Evolutionary conservation across 2,329 filamentous ascomycete genomes (phyloP).

Genomic region (Microdochium trichocladiopsis): DNA sequence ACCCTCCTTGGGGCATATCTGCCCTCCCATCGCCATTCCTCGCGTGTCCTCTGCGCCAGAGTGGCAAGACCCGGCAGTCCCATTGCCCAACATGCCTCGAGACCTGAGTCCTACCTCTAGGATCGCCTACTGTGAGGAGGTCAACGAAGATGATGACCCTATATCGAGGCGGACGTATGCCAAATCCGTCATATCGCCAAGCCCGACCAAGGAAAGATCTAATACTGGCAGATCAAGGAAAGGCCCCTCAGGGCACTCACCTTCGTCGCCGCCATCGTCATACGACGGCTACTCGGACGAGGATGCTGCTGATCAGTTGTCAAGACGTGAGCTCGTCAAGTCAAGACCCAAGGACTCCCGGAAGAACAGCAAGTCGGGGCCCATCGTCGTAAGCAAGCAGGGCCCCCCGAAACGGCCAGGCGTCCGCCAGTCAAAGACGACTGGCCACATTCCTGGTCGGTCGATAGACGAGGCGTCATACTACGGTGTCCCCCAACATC

Average conservation of each 20-base stretch:
- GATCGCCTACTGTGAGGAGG: slow-evolving; percentile 42
- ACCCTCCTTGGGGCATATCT: neutral
- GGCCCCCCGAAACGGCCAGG: slow-evolving; percentile 19
- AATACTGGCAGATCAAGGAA: slow-evolving; percentile 43
- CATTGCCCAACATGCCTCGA: slow-evolving; percentile 2
- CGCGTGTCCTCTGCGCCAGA: neutral
- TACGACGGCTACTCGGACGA: slow-evolving; percentile 14
- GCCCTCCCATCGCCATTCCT: neutral
- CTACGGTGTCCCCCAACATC: slow-evolving; percentile 25
- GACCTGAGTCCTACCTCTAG: neutral
- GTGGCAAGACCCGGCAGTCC: slow-evolving; percentile 1
- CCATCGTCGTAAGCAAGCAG: slow-evolving; percentile 7
- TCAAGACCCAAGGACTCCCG: slow-evolving; percentile 22
- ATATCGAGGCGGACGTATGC: slow-evolving; percentile 35
- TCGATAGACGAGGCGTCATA: slow-evolving; percentile 28
- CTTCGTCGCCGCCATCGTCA: slow-evolving; percentile 2
- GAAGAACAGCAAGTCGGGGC: slow-evolving; percentile 14
- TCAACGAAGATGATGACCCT: slow-evolving; percentile 38
- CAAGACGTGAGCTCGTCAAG: neutral
- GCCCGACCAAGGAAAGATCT: slow-evolving; percentile 37
- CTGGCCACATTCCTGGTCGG: slow-evolving; percentile 21
- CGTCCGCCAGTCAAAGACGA: slow-evolving; percentile 28
- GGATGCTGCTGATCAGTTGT: slow-evolving; percentile 1
- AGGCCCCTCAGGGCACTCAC: slow-evolving; percentile 4
- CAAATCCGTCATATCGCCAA: slow-evolving; percentile 35